Percentiles rank a stretch among this genome's conserved stretches.
phyloP scores from a whole-genome alignment of 768 basidiomycete species.

The Phlebiopsis flavidoalba region DNA sequence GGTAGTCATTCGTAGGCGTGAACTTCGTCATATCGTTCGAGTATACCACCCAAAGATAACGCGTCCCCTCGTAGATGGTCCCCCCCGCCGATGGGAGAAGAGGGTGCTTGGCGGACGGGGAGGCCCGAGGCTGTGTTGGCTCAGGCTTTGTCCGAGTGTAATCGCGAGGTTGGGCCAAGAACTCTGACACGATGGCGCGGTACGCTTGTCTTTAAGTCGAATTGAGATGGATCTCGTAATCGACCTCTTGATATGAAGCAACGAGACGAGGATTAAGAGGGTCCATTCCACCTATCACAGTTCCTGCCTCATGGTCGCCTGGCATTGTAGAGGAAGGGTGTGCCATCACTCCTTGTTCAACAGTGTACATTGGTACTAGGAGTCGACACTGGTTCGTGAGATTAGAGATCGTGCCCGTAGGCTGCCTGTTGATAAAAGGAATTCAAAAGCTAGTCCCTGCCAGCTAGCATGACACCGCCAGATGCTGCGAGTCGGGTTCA shows the following conservation, averaged over 20 bases:
- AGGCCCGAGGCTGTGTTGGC: neutral
- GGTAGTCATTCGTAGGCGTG: constrained; percentile 9
- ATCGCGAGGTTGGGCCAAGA: constrained; percentile 27
- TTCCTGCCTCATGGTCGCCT: constrained; percentile 52
- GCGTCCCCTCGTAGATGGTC: neutral
- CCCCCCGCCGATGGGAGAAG: neutral
- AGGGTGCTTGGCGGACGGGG: constrained; percentile 14
- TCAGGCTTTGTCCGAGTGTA: neutral
- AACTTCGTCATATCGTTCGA: neutral
- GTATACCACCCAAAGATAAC: neutral
- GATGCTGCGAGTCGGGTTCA: no score
- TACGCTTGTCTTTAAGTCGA: constrained; percentile 32
- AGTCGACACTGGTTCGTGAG: no score
- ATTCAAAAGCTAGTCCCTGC: no score
- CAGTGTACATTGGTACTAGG: no score
- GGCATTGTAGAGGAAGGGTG: neutral
- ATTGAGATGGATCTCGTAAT: constrained; percentile 26
- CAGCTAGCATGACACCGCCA: no score
- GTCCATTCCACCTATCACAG: constrained; percentile 43
- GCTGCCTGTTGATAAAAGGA: no score
- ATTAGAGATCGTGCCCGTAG: no score
- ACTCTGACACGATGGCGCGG: constrained; percentile 58
- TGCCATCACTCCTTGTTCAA: no score
- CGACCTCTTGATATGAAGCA: constrained; percentile 27
- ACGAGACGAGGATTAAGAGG: constrained; percentile 27